Conservation (phyloP, 805 yeast genomes). For the Zygosaccharomyces rouxii region DNA sequence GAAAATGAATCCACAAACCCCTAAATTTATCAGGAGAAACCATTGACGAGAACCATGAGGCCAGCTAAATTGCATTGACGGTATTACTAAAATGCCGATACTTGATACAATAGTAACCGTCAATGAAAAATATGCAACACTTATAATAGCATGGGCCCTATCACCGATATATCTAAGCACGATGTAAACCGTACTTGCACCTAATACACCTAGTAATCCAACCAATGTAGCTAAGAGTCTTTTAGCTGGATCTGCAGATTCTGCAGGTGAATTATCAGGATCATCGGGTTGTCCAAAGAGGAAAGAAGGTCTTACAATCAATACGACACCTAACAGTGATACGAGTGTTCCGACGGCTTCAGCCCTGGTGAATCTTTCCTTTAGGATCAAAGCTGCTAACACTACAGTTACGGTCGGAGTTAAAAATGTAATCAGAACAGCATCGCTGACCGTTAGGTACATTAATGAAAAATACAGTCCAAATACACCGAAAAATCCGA, state of each 20-base stretch:
- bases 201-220: conserved; percentile 63
- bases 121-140: conserved; percentile 73
- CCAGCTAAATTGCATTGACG: conserved; percentile 53
- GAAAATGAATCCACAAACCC: conserved; percentile 76
- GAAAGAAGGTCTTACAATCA: conserved; percentile 78
- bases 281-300: conserved; percentile 45
- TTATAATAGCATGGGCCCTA: conserved; percentile 71
- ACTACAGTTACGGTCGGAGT: conserved; percentile 74
- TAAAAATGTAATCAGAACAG: conserved; percentile 73
- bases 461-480: conserved; percentile 70
- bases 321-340: conserved; percentile 69
- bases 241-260: conserved; percentile 48
- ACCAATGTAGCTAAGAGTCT: conserved; percentile 59
- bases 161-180: conserved; percentile 71
- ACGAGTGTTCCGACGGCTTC: conserved; percentile 67
- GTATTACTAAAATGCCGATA: conserved; percentile 48
- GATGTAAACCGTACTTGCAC: conserved; percentile 67
- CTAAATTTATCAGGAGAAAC: conserved; percentile 56
- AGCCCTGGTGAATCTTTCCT: conserved; percentile 58
- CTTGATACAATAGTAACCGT: conserved; percentile 53
- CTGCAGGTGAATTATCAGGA: conserved; percentile 30
- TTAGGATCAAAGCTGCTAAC: conserved; percentile 61
- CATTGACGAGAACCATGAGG: conserved; percentile 67
- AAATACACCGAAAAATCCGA: conserved; percentile 79
- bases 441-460: conserved; percentile 74